Conservation (phyloP, 768 basidiomycete genomes). For the Leccinellum rugosiceps region DNA sequence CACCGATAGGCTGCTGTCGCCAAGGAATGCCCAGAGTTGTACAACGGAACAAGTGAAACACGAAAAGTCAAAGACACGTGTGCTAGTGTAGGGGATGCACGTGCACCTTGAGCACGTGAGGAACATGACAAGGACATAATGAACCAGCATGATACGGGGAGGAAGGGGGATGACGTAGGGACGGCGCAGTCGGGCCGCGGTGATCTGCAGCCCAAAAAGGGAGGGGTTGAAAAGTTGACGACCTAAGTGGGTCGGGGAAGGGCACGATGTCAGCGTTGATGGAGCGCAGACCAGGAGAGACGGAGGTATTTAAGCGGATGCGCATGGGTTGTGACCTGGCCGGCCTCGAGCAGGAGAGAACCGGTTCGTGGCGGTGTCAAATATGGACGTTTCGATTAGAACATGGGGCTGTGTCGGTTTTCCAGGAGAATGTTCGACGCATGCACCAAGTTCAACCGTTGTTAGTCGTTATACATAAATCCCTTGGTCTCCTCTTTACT, state of each 20-base stretch:
- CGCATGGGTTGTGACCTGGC: neutral
- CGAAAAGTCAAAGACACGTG: slow-evolving; percentile 12
- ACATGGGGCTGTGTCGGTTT: slow-evolving; percentile 26
- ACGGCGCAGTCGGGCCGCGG: slow-evolving; percentile 7
- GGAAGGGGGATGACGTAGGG: slow-evolving; percentile 18
- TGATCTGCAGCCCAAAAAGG: slow-evolving; percentile 28
- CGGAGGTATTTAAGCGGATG: neutral
- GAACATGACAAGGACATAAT: neutral
- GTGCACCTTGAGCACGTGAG: neutral
- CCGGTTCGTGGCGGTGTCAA: slow-evolving; percentile 5
- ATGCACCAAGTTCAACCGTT: neutral
- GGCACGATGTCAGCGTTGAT: neutral
- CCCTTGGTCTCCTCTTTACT: neutral
- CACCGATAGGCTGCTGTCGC: neutral
- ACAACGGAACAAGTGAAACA: neutral
- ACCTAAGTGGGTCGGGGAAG: neutral
- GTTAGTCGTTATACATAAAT: slow-evolving; percentile 8
- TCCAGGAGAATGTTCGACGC: slow-evolving; percentile 28
- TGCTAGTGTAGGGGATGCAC: neutral
- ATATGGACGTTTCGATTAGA: slow-evolving; percentile 12
- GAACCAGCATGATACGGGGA: neutral
- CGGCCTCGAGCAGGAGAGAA: neutral
- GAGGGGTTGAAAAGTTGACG: slow-evolving; percentile 2
- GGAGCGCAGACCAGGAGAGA: neutral
- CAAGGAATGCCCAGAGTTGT: neutral